Evolutionary conservation across 164 flowering plant genomes (phyloP), one percentile per base, ranked within the genome.

Genomic region (Cinnamomum micranthum): DNA sequence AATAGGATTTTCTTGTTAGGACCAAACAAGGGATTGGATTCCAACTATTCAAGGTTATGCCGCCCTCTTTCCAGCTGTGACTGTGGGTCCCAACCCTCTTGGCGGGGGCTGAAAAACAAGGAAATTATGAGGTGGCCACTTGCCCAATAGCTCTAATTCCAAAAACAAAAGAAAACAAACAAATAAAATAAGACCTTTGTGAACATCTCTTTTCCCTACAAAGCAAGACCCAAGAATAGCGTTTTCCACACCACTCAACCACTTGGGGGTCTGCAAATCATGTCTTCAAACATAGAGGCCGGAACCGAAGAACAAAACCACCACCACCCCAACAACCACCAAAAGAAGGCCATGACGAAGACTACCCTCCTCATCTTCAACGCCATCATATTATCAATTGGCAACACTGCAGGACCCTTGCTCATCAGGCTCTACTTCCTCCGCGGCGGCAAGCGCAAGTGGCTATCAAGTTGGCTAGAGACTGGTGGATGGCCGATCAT

Each of bases 361-460:
- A 62, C 10, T 12, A 68, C 60, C 12, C 68, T 77, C n/a, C 69
- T 77, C 6, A 13, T 69, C 22, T 19, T 87, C 14, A 86, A 81
- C 75, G 77, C 80, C 76, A 0, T 76, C 60, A 14, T 87, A 0
- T 74, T 88, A 3, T 9, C 82, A 9, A 13, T 86, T 0, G 92
- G 93, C 15, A 81, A n/a, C 78, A 77, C 81, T 70, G 90, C 82
- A 1, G 89, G 88, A 6, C 93, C 93, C 0, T 71, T 89, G 4
- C 60, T 88, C 2, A 70, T 82, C 77, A 88, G 93, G 25, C 85
- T 87, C 71, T 89, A 91, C 82, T 91, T 83, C 83, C 15, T 88
- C 69, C 84, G 75, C 22, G 95, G 95, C 35, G 95, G 95, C n/a
- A 65, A 70, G 2, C 70, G 74, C 15, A 50, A 72, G 6, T 80